Conservation (phyloP, 345 rosid genomes). For the Eucalyptus paniculata region DNA sequence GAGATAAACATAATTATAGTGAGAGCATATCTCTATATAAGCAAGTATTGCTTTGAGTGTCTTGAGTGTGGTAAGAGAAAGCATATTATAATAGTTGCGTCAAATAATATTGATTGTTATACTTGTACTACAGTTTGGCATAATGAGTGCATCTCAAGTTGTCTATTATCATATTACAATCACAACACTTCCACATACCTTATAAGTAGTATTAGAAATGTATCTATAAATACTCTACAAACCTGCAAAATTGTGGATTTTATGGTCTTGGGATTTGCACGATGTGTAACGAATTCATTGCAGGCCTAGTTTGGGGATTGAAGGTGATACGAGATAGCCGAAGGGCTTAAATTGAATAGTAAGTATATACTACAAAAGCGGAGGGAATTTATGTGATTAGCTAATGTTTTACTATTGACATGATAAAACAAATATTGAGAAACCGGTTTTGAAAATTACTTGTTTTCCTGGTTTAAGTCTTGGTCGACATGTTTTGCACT, state of each 20-base stretch:
- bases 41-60: not conserved
- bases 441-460: not conserved
- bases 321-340: not conserved
- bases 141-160: rapidly evolving
- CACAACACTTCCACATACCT: not conserved
- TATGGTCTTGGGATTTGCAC: not conserved
- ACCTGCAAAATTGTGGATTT: rapidly evolving
- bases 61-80: not conserved
- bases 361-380: rapidly evolving
- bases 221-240: not conserved
- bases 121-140: not conserved
- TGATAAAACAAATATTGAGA: not conserved
- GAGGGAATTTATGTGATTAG: not conserved
- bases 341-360: not conserved
- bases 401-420: not conserved
- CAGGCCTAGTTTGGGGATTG: not conserved
- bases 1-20: not conserved
- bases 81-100: rapidly evolving
- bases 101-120: not conserved
- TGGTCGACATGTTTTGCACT: not conserved
- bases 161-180: not conserved
- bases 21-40: not conserved
- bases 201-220: too few species aligned
- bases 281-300: too few species aligned
- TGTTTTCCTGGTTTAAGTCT: not conserved